Conservation (phyloP, 1,284 basidiomycete genomes). For the Malassezia cuniculi region DNA sequence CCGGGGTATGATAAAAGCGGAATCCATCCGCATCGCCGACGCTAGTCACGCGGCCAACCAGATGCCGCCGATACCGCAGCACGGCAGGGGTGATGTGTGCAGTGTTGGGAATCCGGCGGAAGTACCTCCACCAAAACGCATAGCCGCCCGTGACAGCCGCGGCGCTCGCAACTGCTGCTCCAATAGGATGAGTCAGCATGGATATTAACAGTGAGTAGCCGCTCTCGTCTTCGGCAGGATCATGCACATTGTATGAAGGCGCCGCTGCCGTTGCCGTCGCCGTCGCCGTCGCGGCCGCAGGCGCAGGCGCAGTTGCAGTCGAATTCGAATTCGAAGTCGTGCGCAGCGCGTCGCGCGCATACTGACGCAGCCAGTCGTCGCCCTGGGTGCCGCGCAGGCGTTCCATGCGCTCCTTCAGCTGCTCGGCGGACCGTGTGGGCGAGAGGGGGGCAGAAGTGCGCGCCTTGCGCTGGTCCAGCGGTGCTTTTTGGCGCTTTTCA, state of each 20-base stretch:
- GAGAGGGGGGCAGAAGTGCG: constrained; percentile 4
- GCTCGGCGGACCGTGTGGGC: constrained; percentile 5
- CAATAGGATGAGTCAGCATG: too few species aligned
- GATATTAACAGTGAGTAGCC: too few species aligned
- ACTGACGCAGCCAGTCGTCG: constrained; percentile 38
- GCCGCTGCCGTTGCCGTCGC: too few species aligned
- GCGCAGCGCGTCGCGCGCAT: constrained; percentile 19
- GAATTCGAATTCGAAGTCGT: too few species aligned
- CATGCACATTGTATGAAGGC: too few species aligned
- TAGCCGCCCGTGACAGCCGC: constrained; percentile 1
- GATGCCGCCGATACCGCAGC: constrained; percentile 24
- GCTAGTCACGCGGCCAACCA: constrained; percentile 34
- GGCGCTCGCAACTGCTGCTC: constrained; percentile 3
- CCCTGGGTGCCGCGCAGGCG: constrained; percentile 34
- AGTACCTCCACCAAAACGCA: constrained; percentile 33
- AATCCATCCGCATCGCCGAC: constrained; percentile 44
- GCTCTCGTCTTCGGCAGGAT: too few species aligned
- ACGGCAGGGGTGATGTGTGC: constrained; percentile 35
- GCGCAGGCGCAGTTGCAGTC: too few species aligned
- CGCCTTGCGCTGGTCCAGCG: background rate
- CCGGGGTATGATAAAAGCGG: constrained; percentile 40
- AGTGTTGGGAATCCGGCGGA: constrained; percentile 34
- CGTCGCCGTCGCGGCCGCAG: too few species aligned
- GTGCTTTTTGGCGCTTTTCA: background rate
- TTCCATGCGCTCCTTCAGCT: constrained; percentile 29